Conservation (phyloP, 805 yeast genomes). For the Candida bentonensis region DNA sequence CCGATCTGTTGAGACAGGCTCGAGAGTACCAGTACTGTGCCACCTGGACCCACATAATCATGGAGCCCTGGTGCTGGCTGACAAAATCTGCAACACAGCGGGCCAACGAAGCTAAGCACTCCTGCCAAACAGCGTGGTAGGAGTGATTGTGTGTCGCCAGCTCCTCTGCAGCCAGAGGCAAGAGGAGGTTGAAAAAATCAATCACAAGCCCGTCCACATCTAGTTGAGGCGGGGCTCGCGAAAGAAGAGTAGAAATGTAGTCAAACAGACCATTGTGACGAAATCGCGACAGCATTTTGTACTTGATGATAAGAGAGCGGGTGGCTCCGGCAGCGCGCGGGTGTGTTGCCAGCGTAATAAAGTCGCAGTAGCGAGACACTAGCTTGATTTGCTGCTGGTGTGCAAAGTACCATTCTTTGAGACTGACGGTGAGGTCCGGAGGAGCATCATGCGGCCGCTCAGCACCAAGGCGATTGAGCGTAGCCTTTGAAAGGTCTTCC, state of each 20-base stretch:
- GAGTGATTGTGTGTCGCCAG: neutral
- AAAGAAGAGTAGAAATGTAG: neutral
- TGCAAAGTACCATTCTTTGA: neutral
- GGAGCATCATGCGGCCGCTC: neutral
- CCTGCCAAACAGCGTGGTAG: conserved; percentile 1
- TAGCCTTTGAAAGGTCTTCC: neutral
- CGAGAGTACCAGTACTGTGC: neutral
- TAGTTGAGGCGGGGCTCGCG: neutral
- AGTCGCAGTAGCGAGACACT: neutral
- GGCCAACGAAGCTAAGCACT: neutral
- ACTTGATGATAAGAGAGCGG: neutral
- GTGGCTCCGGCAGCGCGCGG: neutral
- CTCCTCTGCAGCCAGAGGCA: neutral
- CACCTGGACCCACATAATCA: neutral
- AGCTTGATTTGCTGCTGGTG: neutral
- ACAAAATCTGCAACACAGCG: conserved; percentile 1
- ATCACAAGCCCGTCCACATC: neutral
- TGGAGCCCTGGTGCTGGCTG: neutral
- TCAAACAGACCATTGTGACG: conserved; percentile 1
- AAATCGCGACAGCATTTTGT: neutral
- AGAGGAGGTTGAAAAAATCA: neutral
- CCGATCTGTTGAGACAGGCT: neutral
- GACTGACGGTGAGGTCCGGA: neutral
- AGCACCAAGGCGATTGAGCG: neutral
- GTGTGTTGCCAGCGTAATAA: neutral